Conservation (phyloP, 75 land plant genomes). For the Cupressus sempervirens region DNA sequence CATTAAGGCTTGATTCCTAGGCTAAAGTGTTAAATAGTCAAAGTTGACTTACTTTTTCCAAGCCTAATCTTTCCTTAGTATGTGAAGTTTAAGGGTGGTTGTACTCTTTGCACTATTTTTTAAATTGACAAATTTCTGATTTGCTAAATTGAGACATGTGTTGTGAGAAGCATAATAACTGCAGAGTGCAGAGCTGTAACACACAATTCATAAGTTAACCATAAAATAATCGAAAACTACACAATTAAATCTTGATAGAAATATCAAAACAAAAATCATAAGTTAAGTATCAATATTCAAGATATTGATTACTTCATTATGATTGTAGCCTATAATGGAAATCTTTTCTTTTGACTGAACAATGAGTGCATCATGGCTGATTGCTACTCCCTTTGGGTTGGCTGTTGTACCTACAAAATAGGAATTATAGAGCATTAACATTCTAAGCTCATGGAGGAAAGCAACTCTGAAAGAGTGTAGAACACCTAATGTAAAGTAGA, state of each 20-base stretch:
- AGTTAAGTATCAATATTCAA: neutral
- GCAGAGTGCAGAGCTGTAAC: neutral
- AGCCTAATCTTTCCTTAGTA: no score
- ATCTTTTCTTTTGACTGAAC: conserved; percentile 86
- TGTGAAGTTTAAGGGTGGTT: no score
- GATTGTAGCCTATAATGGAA: conserved; percentile 67
- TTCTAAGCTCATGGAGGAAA: neutral
- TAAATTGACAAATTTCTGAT: neutral
- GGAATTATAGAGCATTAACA: neutral
- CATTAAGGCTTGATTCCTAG: no score
- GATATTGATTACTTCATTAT: conserved; percentile 81
- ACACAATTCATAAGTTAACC: neutral
- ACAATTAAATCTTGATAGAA: no score
- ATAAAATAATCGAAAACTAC: no score
- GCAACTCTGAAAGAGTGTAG: neutral
- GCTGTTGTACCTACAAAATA: conserved; percentile 76
- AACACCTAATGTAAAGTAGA: conserved; percentile 96
- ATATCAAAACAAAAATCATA: no score
- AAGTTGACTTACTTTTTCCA: no score
- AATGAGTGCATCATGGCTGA: conserved; percentile 75
- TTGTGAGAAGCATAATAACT: neutral
- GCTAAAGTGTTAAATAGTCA: no score
- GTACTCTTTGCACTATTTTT: conserved; percentile 7
- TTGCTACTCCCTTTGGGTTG: conserved; percentile 78
- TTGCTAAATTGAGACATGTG: neutral